Base-by-base conservation (phyloP, 2,329 filamentous ascomycete genomes). In the Sarocladium brachiariae region DNA sequence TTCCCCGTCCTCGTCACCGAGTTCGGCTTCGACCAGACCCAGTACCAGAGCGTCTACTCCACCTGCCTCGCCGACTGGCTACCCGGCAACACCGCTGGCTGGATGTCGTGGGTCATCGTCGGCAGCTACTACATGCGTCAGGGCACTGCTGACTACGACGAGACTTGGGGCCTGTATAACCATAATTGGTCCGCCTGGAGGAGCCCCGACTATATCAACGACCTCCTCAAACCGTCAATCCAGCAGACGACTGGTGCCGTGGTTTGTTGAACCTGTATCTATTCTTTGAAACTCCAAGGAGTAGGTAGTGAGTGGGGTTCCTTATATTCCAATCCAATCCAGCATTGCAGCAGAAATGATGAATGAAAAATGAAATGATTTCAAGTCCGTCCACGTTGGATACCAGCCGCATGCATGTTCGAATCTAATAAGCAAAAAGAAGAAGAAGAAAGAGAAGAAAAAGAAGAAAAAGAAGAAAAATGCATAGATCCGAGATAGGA, bases 21-120 rank as follows among this genome's bases (percentile, higher is more conserved):
- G 65, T 80, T 75, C 55, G 76, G 76, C 0, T 80, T 81, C 61
- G 57, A 61, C 43, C 73, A 77, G 66, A 65, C 59, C 2, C 72
- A 70, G 1, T 79, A 73, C 63, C 57, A 66, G 39, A 62, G 65
- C 8, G 70, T 74, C 2, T 83, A 83, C 59, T 67, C 75, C 2
- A 70, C 67, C 11, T 82, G 79, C 54, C 61, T 82, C 54, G 68
- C 71, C 4, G 63, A 63, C 13, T 80, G 71, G 57, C 61, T 83
- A 47, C 70, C 72, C 0, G 61, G 65, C 34, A 64, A 72, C 57
- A 69, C 76, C 63, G 70, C 72, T 0, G 73, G 79, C 11, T 80
- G 79, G 78, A 72, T 77, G 61, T 69, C 77, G 63, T 83, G 79
- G 75, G 80, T 80, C 30, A 50, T 85, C 13, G 69, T 70, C 0